Base-by-base conservation (phyloP, 192 early-diverging fungal species). In the Backusella parvicylindrica region DNA sequence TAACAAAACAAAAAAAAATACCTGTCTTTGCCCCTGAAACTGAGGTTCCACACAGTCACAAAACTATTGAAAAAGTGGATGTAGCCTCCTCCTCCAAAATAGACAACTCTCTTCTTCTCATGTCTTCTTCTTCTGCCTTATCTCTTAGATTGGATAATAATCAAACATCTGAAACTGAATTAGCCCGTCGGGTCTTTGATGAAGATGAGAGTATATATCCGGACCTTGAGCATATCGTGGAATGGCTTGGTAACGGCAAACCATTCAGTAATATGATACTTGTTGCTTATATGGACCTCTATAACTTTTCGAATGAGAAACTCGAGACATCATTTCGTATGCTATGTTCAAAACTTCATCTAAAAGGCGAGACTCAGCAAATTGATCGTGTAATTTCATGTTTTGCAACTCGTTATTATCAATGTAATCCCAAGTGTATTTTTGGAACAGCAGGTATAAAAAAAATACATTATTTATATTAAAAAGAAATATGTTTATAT, bases 351-450 rank as follows among this genome's bases (percentile, higher is more conserved):
- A 92, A 94, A 37, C 83, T 97, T 0, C 86, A 88, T n/a, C 80
- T 99, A 36, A 93, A 93, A 67, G 97, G 92, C n/a, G 97, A 99
- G 80, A 89, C 96, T 18, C 97, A 99, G 80, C 88, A 94, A 49
- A 91, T 99, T 49, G 96, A 96, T 80, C 89, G 97, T n/a, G 91
- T 99, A 30, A 77, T 99, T 69, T 87, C 89, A 63, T 86, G 83
- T 21, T 92, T 98, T 83, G 86, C 96, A 15, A 79, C 84, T 70
- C 86, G 93, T 1, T 98, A 91, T 79, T 92, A 89, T 73, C 88
- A 91, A 33, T 98, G 95, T 80, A 97, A 98, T 76, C 88, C 89
- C 6, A 79, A 87, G 49, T 82, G 83, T 43, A 66, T 87, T 7
- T 83, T 82, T 35, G 87, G 85, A 9, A 78, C 38, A 68, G 21